Percentiles rank a stretch among this genome's conserved stretches.
These are phyloP conservation scores for Colletotrichum shisoi DNA, from an alignment of 2,329 filamentous ascomycete species.

Conservation along the genomic window DNA sequence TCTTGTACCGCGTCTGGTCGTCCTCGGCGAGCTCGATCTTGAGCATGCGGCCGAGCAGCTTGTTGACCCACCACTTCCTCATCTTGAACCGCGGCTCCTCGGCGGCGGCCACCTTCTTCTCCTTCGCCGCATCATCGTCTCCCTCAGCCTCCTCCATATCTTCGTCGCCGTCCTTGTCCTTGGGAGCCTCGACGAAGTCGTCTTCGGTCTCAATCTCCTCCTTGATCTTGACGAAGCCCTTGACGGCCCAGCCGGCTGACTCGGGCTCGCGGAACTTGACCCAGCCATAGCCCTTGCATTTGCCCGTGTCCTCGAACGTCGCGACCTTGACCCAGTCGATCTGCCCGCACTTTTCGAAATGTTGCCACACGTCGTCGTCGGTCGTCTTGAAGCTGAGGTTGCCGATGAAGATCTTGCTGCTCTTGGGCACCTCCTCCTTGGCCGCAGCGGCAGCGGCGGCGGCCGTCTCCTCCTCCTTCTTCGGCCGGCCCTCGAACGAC, in stretches of 20 bases:
- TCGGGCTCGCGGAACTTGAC: conserved; percentile 85
- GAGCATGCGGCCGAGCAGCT: conserved; percentile 78
- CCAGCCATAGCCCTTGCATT: conserved; percentile 98
- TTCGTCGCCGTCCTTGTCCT: conserved; percentile 53
- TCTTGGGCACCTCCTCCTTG: conserved; percentile 58
- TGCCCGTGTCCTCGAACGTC: conserved; percentile 94
- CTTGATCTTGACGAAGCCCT: conserved; percentile 78
- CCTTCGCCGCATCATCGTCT: background rate
- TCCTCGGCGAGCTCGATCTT: conserved; percentile 96
- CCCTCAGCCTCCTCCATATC: conserved; percentile 50
- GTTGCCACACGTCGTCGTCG: conserved; percentile 79
- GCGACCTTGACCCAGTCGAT: conserved; percentile 86
- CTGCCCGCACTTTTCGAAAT: conserved; percentile 85
- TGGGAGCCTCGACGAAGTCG: conserved; percentile 62
- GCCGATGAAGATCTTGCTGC: conserved; percentile 88
- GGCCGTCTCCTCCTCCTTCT: conserved; percentile 61
- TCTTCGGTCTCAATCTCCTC: conserved; percentile 70
- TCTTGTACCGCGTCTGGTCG: conserved; percentile 86
- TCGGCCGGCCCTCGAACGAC: conserved; percentile 87
- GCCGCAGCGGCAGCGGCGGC: conserved; percentile 43
- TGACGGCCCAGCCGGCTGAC: conserved; percentile 74
- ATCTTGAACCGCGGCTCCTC: conserved; percentile 63
- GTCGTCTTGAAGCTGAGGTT: conserved; percentile 85
- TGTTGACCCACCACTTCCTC: conserved; percentile 84
- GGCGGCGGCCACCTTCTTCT: conserved; percentile 42